These are phyloP conservation scores for Pseudopediastrum boryanum DNA, from an alignment of 139 green algal species.

Conservation along the genomic window DNA sequence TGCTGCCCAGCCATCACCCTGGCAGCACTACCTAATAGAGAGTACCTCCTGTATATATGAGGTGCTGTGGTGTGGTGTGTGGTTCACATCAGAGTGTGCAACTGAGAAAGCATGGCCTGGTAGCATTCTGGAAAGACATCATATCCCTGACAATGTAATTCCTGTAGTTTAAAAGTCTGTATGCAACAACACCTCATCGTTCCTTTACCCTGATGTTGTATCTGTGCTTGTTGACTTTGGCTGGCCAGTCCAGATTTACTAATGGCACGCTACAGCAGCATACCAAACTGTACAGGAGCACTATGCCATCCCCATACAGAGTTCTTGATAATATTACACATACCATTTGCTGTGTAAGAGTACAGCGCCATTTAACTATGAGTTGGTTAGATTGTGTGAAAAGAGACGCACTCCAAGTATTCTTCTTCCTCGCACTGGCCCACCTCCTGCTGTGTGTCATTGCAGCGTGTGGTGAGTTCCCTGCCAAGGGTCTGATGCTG, in stretches of 20 bases:
- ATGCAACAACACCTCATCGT: background rate
- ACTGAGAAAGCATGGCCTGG: too few species aligned
- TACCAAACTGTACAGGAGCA: background rate
- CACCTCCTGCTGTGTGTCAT: background rate
- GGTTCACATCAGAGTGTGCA: too few species aligned
- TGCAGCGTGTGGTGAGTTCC: background rate
- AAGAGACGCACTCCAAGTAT: background rate
- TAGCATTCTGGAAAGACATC: background rate
- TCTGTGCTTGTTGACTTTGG: background rate
- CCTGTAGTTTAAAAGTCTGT: background rate
- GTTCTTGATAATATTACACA: background rate
- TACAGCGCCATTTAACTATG: background rate
- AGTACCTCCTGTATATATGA: too few species aligned
- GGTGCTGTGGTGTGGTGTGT: too few species aligned
- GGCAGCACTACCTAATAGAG: too few species aligned
- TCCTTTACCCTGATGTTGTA: background rate
- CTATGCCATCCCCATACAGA: background rate
- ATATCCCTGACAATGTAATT: background rate
- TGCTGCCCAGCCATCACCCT: too few species aligned
- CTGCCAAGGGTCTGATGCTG: conserved; percentile 6
- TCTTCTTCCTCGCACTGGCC: background rate
- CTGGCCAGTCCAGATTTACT: background rate
- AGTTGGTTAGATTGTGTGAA: background rate
- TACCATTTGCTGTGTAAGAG: background rate
- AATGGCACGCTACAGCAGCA: background rate